phyloP scores from a whole-genome alignment of 257 asterid genomes.

The Jaltomata sinuosa region DNA sequence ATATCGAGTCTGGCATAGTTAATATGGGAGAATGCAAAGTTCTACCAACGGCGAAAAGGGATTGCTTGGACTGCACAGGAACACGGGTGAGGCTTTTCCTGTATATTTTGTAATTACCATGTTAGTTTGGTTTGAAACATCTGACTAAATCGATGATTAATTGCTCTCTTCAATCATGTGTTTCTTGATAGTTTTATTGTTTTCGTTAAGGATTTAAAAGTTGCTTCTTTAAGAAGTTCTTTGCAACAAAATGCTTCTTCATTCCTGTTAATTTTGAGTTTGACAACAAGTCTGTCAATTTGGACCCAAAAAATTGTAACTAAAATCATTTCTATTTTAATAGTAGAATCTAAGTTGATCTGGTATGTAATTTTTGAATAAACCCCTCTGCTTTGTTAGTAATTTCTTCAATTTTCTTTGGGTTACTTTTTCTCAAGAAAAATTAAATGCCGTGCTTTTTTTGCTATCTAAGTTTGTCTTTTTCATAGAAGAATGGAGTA shows the following conservation, averaged over 20 bases:
- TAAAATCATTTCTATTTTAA: not conserved
- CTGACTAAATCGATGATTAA: not conserved
- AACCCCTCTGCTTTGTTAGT: not conserved
- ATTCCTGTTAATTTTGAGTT: not conserved
- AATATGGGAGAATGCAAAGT: not conserved
- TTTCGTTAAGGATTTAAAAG: not conserved
- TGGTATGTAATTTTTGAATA: no score
- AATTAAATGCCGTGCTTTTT: not conserved
- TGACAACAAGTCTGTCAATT: not conserved
- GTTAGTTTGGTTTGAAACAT: not conserved
- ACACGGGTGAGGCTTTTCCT: constrained; percentile 22
- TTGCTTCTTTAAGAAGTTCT: not conserved
- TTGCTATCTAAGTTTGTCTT: not conserved
- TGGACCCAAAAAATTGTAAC: not conserved
- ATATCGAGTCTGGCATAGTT: not conserved
- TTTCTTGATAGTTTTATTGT: not conserved
- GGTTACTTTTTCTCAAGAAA: not conserved
- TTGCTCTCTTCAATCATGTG: not conserved
- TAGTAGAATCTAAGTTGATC: not conserved
- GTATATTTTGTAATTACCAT: not conserved
- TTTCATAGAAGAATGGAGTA: not conserved
- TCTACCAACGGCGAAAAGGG: constrained; percentile 8
- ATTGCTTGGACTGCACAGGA: constrained; percentile 41
- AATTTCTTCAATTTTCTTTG: not conserved
- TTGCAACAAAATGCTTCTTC: not conserved